Conservation (phyloP, 192 early-diverging fungal genomes). For the Coemansia sp. region DNA sequence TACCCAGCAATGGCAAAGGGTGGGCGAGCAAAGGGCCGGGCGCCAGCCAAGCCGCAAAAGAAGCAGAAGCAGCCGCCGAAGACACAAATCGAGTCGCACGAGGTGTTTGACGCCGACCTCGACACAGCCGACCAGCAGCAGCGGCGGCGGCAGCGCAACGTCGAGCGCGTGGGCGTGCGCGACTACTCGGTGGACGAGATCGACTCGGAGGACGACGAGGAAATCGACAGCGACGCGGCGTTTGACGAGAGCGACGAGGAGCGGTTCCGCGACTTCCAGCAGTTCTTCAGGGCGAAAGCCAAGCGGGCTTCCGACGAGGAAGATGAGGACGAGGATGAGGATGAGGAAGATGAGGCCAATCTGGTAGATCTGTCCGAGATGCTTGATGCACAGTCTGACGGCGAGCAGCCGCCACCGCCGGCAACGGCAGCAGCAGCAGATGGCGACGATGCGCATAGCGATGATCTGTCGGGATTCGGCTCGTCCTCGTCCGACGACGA, state of each 20-base stretch:
- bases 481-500: constrained; percentile 30
- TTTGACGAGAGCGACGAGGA: constrained; percentile 84
- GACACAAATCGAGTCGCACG: neutral
- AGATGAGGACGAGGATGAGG: constrained; percentile 38
- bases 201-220: constrained; percentile 87
- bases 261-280: constrained; percentile 60
- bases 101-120: constrained; percentile 16
- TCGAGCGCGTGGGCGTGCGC: constrained; percentile 34
- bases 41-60: neutral
- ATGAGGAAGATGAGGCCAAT: constrained; percentile 49
- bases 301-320: constrained; percentile 18
- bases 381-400: constrained; percentile 42
- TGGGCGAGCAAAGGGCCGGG: neutral
- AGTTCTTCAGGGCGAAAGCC: neutral
- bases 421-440: too few relatives aligned
- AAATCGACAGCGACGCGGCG: constrained; percentile 88
- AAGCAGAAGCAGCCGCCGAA: neutral
- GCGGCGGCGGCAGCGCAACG: constrained; percentile 11
- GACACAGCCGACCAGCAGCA: constrained; percentile 5
- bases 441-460: constrained; percentile 2
- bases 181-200: constrained; percentile 72
- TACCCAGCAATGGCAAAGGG: neutral
- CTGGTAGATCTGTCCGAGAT: constrained; percentile 63
- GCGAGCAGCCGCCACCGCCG: constrained; percentile 2
- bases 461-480: constrained; percentile 20